phyloP scores from a whole-genome alignment of 2,329 filamentous ascomycete genomes.

The Botryotinia calthae region DNA sequence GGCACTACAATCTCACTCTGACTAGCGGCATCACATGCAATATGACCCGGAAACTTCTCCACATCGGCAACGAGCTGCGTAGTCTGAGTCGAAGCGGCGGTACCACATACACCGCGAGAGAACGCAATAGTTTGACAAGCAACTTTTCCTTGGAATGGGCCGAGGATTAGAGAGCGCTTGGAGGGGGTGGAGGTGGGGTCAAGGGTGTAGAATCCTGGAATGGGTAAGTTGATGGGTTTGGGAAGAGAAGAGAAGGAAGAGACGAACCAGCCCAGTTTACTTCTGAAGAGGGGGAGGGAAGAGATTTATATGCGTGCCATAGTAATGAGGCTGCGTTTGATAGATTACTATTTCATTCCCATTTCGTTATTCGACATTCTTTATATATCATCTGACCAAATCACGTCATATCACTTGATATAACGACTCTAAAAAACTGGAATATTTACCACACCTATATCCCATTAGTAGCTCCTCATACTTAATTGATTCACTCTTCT shows the following conservation, averaged over 20 bases:
- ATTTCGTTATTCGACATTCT: not conserved
- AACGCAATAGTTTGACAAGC: conserved; percentile 78
- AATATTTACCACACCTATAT: conserved; percentile 9
- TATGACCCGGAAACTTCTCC: conserved; percentile 73
- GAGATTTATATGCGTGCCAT: conserved; percentile 76
- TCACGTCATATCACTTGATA: conserved; percentile 13
- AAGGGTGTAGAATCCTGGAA: conserved; percentile 68
- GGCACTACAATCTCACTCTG: conserved; percentile 82
- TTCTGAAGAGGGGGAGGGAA: conserved; percentile 60
- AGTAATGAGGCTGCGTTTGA: conserved; percentile 72
- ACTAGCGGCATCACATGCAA: conserved; percentile 75
- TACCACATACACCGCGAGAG: conserved; percentile 71
- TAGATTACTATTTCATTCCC: conserved; percentile 58
- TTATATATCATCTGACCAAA: not conserved
- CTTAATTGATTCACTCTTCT: not conserved
- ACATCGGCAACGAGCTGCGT: conserved; percentile 72
- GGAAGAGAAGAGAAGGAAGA: not conserved
- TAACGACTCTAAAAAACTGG: not conserved
- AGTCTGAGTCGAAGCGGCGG: conserved; percentile 56
- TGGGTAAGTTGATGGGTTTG: conserved; percentile 1
- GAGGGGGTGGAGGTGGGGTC: conserved; percentile 44
- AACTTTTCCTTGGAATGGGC: conserved; percentile 76
- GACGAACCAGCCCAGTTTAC: conserved; percentile 73
- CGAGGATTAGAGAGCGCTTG: conserved; percentile 67
- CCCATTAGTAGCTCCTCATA: not conserved